A percentile compares a stretch with the other conserved stretches of the same genome.
Conservation (phyloP, 2,329 filamentous ascomycete species). For the Pyrenophora teres region DNA sequence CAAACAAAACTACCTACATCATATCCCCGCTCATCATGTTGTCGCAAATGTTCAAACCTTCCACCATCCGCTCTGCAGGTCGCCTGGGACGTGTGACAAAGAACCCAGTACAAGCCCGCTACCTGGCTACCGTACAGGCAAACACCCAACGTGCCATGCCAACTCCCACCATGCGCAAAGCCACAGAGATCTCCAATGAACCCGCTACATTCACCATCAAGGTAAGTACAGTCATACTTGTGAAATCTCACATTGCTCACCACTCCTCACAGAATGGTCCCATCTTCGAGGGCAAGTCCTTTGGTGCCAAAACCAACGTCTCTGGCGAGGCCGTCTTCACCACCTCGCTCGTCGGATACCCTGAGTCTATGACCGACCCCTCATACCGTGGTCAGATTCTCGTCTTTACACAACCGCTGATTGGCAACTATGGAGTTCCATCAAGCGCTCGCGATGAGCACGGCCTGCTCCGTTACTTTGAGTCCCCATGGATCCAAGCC, state of each 20-base stretch:
- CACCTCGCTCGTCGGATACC: constrained; percentile 95
- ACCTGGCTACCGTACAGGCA: constrained; percentile 69
- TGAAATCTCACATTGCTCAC: constrained; percentile 33
- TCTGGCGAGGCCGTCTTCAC: constrained; percentile 99
- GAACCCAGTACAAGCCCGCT: constrained; percentile 53
- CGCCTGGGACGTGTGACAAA: constrained; percentile 55
- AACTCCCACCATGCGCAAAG: constrained; percentile 56
- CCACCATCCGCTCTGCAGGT: constrained; percentile 50
- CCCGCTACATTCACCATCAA: constrained; percentile 94
- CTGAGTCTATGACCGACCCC: constrained; percentile 78
- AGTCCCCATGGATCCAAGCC: constrained; percentile 96
- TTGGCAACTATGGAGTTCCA: constrained; percentile 98
- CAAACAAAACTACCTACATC: constrained; percentile 19
- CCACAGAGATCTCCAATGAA: constrained; percentile 72
- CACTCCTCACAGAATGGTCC: constrained; percentile 73
- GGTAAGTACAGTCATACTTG: constrained; percentile 56
- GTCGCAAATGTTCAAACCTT: constrained; percentile 59
- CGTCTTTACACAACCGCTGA: constrained; percentile 96
- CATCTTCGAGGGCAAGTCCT: constrained; percentile 94
- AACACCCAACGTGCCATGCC: constrained; percentile 74
- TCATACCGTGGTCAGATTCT: constrained; percentile 86
- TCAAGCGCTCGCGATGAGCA: constrained; percentile 82
- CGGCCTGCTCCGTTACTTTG: constrained; percentile 95
- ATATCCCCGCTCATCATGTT: constrained; percentile 55
- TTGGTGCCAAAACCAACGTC: constrained; percentile 94